Percentiles rank a stretch among this genome's conserved stretches.
Conservation (phyloP, 768 basidiomycete genomes). For the Xanthoconium stramineum region DNA sequence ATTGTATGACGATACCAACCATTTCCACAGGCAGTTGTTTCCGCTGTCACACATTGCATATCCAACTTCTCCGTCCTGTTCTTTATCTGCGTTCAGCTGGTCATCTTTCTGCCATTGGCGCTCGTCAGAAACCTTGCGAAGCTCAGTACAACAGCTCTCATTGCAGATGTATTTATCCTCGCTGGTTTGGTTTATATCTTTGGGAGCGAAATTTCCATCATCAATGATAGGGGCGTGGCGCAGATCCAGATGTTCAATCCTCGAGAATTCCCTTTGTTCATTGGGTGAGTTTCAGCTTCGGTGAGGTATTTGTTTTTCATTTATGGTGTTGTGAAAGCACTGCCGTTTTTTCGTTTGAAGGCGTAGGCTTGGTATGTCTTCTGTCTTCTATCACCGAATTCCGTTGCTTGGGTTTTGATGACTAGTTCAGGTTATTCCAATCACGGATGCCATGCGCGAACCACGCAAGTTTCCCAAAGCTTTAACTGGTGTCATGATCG, state of each 20-base stretch:
- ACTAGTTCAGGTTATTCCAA: conserved; percentile 74
- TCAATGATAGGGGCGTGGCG: conserved; percentile 68
- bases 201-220: conserved; percentile 72
- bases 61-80: conserved; percentile 65
- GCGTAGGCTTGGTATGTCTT: conserved; percentile 77
- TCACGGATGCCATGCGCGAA: conserved; percentile 95
- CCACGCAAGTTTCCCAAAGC: conserved; percentile 90
- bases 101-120: conserved; percentile 86
- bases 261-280: conserved; percentile 85
- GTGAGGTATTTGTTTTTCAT: background rate
- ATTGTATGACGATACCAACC: background rate
- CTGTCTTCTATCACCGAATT: conserved; percentile 20
- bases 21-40: conserved; percentile 67
- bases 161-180: conserved; percentile 95
- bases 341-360: conserved; percentile 98
- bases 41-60: conserved; percentile 74
- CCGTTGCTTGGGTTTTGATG: background rate
- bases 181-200: conserved; percentile 85
- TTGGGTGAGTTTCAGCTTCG: conserved; percentile 58
- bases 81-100: conserved; percentile 79
- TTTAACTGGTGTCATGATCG: conserved; percentile 89
- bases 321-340: conserved; percentile 50
- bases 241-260: conserved; percentile 85
- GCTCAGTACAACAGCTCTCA: conserved; percentile 84
- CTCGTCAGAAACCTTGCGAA: conserved; percentile 94